Evolutionary conservation across 2,329 filamentous ascomycete species (phyloP).

Genomic region (Thielaviopsis populi): DNA sequence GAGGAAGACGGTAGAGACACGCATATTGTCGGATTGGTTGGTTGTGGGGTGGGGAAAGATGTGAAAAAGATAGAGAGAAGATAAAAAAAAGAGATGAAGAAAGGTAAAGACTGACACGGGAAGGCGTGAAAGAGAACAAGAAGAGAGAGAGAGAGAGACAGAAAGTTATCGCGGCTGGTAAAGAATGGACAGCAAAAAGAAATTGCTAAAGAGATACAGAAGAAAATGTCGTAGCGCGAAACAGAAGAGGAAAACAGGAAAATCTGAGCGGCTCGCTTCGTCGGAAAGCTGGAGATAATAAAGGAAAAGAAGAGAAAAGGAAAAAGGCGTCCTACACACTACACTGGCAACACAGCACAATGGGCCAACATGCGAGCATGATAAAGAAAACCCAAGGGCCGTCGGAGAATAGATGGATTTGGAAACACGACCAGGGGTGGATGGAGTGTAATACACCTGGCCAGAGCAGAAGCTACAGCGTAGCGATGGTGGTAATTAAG

Average conservation of each 20-base stretch:
- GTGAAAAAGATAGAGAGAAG: slow-evolving; percentile 9
- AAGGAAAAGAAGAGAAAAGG: slow-evolving; percentile 4
- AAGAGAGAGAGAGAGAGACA: background rate
- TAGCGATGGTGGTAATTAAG: slow-evolving; percentile 2
- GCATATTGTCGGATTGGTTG: slow-evolving; percentile 18
- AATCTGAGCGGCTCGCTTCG: background rate
- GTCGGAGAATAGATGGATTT: background rate
- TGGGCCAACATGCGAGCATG: slow-evolving; percentile 2
- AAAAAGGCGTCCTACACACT: background rate
- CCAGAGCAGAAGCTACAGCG: background rate
- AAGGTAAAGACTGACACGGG: slow-evolving; percentile 5
- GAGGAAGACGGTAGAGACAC: slow-evolving; percentile 26
- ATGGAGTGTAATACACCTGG: background rate
- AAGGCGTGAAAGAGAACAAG: background rate
- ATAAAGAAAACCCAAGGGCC: background rate
- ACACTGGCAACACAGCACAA: too few species aligned
- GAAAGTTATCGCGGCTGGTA: background rate
- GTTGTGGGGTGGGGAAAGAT: background rate
- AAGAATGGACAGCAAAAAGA: slow-evolving; percentile 9
- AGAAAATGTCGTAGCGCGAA: slow-evolving; percentile 19
- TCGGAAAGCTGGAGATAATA: slow-evolving; percentile 8
- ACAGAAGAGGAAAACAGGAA: slow-evolving; percentile 1
- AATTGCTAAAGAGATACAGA: slow-evolving; percentile 4
- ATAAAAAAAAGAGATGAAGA: slow-evolving; percentile 9
- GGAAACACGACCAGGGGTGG: background rate